Evolutionary conservation across 139 green algal species (phyloP), one percentile per base, ranked within the genome.

Genomic region (Chlorella sp.): DNA sequence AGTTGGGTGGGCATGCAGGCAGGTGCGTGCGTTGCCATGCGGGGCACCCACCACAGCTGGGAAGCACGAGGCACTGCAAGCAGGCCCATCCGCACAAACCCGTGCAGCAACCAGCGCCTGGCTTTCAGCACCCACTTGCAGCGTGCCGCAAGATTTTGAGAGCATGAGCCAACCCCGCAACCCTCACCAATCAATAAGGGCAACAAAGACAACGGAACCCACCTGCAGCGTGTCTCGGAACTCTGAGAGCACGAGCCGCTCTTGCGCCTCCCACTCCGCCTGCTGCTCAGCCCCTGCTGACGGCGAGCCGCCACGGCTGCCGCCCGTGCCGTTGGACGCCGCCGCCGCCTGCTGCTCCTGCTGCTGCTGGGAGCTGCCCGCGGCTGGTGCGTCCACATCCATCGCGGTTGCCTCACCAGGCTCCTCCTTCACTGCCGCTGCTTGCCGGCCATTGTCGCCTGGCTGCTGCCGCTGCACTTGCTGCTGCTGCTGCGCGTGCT

Each of bases 181-280:
- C n/a, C n/a, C n/a, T n/a, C 26, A 38, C 14, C 17, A 24, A 73
- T 58, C 26, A 1, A 48, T 14, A 54, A 34, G 65, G 3, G 17
- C 24, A 54, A 9, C 36, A 54, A 76, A 54, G 17, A 36, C 65
- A 43, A 36, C 36, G 36, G 5, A 14, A 7, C 69, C 1, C 70
- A 86, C 72, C 72, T 86, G 60, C 51, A 88, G 68, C 14, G 87
- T 78, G 26, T 89, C 73, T 78, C 80, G n/a, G 67, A 89, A 89
- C 46, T 89, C 86, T 48, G 74, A 75, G 1, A 89, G 76, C 54
- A 87, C 74, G 46, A 87, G 81, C 73, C 62, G 73, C 84, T 89
- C 86, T 67, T 89, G 86, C 1, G 62, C 73, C 34, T 62, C 62
- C 11, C 82, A 82, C 76, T 76, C 54, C 72, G n/a, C 30, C 22